Percentiles rank a stretch among this genome's conserved stretches.
Conservation (phyloP, 2,329 filamentous ascomycete species). For the Epichloe coenophiala region DNA sequence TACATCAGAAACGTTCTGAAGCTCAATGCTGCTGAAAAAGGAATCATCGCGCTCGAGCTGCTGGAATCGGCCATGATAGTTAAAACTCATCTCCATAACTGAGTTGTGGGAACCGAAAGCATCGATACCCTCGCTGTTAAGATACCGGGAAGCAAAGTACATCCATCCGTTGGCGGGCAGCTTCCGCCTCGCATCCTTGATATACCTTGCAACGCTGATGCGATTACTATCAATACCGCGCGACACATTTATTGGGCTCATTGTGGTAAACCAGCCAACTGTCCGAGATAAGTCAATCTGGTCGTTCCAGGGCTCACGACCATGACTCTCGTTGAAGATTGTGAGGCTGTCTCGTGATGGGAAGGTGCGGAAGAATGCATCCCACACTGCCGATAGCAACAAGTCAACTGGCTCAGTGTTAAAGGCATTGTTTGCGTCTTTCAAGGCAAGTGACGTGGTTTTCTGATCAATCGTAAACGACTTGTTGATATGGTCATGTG, state of each 20-base stretch:
- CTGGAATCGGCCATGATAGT: slow-evolving; percentile 9
- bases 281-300: slow-evolving; percentile 19
- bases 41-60: slow-evolving; percentile 8
- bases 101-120: not conserved
- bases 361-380: slow-evolving; percentile 18
- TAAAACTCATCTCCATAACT: slow-evolving; percentile 7
- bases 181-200: not conserved
- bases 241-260: slow-evolving; percentile 14
- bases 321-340: slow-evolving; percentile 12
- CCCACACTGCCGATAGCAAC: slow-evolving; percentile 16
- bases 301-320: slow-evolving; percentile 19
- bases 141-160: not conserved
- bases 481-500: slow-evolving; percentile 1
- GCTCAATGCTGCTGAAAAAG: slow-evolving; percentile 5
- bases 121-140: not conserved
- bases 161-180: slow-evolving; percentile 2
- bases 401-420: slow-evolving; percentile 18
- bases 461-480: slow-evolving; percentile 1
- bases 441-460: slow-evolving; percentile 3
- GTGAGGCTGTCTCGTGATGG: slow-evolving; percentile 13
- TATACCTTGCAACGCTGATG: not conserved
- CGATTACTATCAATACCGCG: not conserved
- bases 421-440: slow-evolving; percentile 8
- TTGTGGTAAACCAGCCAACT: slow-evolving; percentile 25
- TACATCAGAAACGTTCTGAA: slow-evolving; percentile 2